phyloP scores from a whole-genome alignment of 2,329 filamentous ascomycete genomes.

The Fusarium pilosicola region DNA sequence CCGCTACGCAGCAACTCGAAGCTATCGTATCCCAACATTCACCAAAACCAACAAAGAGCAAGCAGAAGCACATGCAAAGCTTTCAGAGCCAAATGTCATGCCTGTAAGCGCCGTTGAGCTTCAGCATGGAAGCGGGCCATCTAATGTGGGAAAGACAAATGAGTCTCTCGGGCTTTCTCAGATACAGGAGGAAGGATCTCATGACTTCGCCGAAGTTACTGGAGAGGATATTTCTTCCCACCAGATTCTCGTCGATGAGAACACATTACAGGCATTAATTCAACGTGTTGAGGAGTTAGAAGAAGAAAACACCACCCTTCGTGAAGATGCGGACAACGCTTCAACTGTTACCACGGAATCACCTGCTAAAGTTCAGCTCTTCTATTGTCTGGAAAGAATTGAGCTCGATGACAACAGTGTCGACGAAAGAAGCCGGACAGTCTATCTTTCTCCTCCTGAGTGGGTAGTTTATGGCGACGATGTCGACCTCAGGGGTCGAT shows the following conservation, averaged over 20 bases:
- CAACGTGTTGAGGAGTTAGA: background rate
- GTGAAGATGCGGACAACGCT: background rate
- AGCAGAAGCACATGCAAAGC: background rate
- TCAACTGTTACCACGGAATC: background rate
- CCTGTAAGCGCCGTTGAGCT: too few species aligned
- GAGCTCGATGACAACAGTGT: accelerated
- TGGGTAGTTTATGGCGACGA: background rate
- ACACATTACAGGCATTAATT: background rate
- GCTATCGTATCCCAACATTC: background rate
- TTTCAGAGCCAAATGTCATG: background rate
- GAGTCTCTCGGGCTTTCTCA: background rate
- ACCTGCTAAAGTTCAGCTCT: background rate
- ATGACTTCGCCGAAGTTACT: accelerated
- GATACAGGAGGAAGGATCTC: background rate
- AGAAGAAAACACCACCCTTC: background rate
- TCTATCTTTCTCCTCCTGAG: background rate
- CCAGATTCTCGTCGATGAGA: background rate
- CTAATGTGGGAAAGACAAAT: accelerated
- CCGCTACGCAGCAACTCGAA: too few species aligned
- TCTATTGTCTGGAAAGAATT: background rate
- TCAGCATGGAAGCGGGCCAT: background rate
- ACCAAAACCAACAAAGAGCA: background rate
- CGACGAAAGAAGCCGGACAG: background rate
- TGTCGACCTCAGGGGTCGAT: background rate
- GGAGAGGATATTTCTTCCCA: background rate